Conservation (phyloP, 805 yeast species). For the Saccharomycopsis javanensis region DNA sequence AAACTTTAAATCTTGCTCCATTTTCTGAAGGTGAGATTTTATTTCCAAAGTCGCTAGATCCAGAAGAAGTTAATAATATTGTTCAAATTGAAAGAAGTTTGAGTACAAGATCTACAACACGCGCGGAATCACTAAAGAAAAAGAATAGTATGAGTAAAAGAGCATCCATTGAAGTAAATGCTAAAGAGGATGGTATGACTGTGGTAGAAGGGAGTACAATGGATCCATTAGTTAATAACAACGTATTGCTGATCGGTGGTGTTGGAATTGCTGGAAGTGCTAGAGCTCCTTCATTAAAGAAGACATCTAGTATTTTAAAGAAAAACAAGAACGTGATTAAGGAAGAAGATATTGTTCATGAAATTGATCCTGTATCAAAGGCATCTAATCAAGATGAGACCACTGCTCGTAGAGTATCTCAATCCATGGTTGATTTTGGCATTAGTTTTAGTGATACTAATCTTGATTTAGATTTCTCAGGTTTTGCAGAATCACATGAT, state of each 20-base stretch:
- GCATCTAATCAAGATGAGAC: not conserved
- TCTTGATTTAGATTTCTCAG: slow-evolving; percentile 21
- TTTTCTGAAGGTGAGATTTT: slow-evolving; percentile 41
- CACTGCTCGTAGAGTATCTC: not conserved
- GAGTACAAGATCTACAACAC: slow-evolving; percentile 40
- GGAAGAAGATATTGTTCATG: slow-evolving; percentile 1
- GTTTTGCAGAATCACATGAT: slow-evolving; percentile 5
- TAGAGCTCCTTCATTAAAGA: slow-evolving; percentile 8
- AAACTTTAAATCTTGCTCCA: not conserved
- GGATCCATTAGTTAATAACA: not conserved
- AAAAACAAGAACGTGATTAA: slow-evolving; percentile 5
- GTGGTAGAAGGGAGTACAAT: slow-evolving; percentile 23
- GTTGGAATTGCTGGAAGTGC: slow-evolving; percentile 21
- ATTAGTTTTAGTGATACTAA: slow-evolving; percentile 16
- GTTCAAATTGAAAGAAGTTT: slow-evolving; percentile 60
- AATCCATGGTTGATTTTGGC: slow-evolving; percentile 13
- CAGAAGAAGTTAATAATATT: slow-evolving; percentile 65
- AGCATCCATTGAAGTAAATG: slow-evolving; percentile 24
- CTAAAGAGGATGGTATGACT: slow-evolving; percentile 40
- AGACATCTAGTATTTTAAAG: slow-evolving; percentile 17
- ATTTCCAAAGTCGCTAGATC: slow-evolving; percentile 60
- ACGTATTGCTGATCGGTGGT: slow-evolving; percentile 18
- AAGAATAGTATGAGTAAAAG: slow-evolving; percentile 7
- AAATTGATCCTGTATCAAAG: not conserved
- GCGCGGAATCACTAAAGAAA: slow-evolving; percentile 22